Evolutionary conservation across 1,284 basidiomycete genomes (phyloP), one percentile per base, ranked within the genome.

Genomic region (Marasmius fiardii): DNA sequence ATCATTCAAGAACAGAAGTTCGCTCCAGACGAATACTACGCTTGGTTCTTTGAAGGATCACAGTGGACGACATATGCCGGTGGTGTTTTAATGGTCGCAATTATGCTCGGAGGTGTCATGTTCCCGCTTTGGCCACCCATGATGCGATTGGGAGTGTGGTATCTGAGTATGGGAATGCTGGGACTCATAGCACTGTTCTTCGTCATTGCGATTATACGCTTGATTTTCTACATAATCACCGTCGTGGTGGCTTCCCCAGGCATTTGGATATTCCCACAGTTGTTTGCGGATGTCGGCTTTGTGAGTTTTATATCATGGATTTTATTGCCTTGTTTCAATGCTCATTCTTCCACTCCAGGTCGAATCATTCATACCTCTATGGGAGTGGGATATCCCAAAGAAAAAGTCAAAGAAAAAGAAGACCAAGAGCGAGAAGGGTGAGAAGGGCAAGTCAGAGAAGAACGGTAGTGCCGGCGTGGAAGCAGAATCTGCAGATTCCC

Each of bases 251-350:
- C 85, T 28, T 85, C 88, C 56, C 94, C 94, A 16, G 97, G 96
- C 34, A 97, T 99, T 58, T 99, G 96, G 96, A 90, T 99, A 76
- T 99, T 98, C 80, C 96, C 97, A 0, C 93, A 98, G 69, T 76
- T 99, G 47, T 99, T 99, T 65, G 96, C 96, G 33, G 96, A 99
- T 68, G 97, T 99, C 56, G 96, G 97, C 70, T 97, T 99, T 69
- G 96, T 98, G 67, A 75, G 95, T 87, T 10, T 24, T 49, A 7
- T 39, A 20, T 16, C 16, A 58, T 59, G 24, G 53, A 58, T 56
- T 54, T 41, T 1, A 18, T 16, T 16, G 35, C 3, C 16, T 58
- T 56, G 23, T 54, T 49, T 16, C 35, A 54, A 37, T 48, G 21
- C 12, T 59, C 39, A 55, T 44, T 37, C 53, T 53, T 37, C 43